These are phyloP conservation scores for Penicillium cosmopolitanum DNA, from an alignment of 495 filamentous ascomycete genomes.

Conservation along the genomic window DNA sequence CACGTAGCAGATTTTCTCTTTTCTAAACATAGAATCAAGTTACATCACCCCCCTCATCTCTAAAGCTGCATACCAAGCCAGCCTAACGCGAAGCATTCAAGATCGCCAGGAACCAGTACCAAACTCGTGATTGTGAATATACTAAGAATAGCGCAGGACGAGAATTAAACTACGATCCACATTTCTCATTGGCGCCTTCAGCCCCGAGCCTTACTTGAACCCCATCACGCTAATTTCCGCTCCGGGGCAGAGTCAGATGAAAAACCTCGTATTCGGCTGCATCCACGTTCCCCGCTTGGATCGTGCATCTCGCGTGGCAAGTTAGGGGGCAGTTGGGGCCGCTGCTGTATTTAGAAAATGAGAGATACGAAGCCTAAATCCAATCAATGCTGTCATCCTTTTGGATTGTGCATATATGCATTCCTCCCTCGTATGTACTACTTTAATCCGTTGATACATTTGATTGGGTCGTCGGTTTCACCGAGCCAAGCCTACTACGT, in stretches of 20 bases:
- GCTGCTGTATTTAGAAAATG: constrained; percentile 5
- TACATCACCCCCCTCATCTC: background rate
- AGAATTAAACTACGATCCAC: constrained; percentile 18
- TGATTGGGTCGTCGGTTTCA: background rate
- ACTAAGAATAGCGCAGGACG: constrained; percentile 17
- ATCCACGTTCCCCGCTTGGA: constrained; percentile 7
- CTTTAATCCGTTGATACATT: background rate
- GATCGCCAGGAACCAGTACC: constrained; percentile 22
- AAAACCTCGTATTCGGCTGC: constrained; percentile 26
- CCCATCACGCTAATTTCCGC: constrained; percentile 3
- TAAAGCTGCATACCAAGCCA: constrained; percentile 3
- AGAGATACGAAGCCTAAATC: background rate
- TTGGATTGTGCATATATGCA: background rate
- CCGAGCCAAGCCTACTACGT: background rate
- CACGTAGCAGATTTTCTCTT: background rate
- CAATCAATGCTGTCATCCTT: background rate
- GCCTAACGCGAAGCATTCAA: background rate
- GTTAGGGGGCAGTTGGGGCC: background rate
- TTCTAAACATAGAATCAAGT: constrained; percentile 5
- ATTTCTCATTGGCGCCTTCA: constrained; percentile 12
- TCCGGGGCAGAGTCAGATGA: background rate
- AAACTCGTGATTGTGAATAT: background rate
- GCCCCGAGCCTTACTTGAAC: constrained; percentile 1
- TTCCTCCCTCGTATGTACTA: background rate
- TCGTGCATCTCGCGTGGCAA: constrained; percentile 9